These are phyloP conservation scores for Penicillium pancosmium DNA, from an alignment of 495 filamentous ascomycete genomes.

Conservation along the genomic window DNA sequence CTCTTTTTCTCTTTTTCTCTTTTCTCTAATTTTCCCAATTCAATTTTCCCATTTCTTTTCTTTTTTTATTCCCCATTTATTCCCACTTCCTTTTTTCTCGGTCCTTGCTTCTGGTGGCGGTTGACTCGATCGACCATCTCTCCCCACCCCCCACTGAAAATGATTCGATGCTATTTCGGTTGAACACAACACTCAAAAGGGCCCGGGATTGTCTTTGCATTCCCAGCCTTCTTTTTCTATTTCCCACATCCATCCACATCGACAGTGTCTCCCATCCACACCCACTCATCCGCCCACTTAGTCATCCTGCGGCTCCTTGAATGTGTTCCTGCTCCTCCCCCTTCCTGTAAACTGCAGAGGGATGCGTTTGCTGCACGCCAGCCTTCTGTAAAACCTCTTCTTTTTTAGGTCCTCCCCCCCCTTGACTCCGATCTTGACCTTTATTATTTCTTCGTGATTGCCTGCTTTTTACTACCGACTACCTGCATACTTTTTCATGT, in stretches of 20 bases:
- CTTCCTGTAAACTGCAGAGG: conserved; percentile 37
- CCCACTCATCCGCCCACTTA: conserved; percentile 15
- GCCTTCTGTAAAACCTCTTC: conserved; percentile 31
- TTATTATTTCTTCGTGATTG: conserved; percentile 20
- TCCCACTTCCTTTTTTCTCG: conserved; percentile 11
- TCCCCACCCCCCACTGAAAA: conserved; percentile 8
- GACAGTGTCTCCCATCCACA: not conserved
- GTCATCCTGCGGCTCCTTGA: conserved; percentile 38
- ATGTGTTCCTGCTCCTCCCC: conserved; percentile 34
- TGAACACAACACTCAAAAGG: conserved; percentile 20
- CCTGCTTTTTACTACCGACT: conserved; percentile 4
- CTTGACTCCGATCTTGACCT: conserved; percentile 24
- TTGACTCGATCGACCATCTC: conserved; percentile 27
- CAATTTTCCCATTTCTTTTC: conserved; percentile 3
- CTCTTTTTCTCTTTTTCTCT: conserved; percentile 20
- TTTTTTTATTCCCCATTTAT: conserved; percentile 8
- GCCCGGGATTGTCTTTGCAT: conserved; percentile 26
- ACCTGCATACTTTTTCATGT: conserved; percentile 22
- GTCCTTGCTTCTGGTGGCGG: conserved; percentile 35
- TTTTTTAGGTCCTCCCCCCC: no score
- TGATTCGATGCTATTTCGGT: conserved; percentile 22
- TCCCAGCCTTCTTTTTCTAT: conserved; percentile 16
- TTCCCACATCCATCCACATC: not conserved
- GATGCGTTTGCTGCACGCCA: conserved; percentile 38
- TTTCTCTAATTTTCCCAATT: conserved; percentile 3